These are phyloP conservation scores for Trichoderma arundinaceum DNA, from an alignment of 2,329 filamentous ascomycete species.

Conservation along the genomic window DNA sequence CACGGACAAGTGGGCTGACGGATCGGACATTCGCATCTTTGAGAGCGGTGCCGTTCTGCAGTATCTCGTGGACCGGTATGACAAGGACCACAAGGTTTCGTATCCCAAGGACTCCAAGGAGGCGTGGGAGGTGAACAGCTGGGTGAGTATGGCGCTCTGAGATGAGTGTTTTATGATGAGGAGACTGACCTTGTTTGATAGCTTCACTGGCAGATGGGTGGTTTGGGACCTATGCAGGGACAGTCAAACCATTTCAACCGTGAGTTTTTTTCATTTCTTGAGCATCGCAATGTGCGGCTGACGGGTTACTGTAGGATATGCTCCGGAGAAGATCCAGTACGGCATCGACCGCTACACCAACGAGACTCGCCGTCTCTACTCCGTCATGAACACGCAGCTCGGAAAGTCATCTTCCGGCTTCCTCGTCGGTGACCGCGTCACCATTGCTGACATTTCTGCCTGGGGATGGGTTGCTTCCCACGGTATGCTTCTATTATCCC, in stretches of 20 bases:
- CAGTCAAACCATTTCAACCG: slow-evolving; percentile 84
- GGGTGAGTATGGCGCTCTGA: slow-evolving; percentile 54
- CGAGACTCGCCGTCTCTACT: slow-evolving; percentile 82
- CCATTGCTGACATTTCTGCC: slow-evolving; percentile 78
- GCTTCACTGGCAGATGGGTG: slow-evolving; percentile 78
- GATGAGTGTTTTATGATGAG: neutral
- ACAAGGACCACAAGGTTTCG: slow-evolving; percentile 80
- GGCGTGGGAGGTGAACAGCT: slow-evolving; percentile 79
- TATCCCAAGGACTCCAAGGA: slow-evolving; percentile 76
- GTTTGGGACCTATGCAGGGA: slow-evolving; percentile 79
- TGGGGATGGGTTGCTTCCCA: slow-evolving; percentile 75
- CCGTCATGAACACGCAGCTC: slow-evolving; percentile 76
- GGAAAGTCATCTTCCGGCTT: slow-evolving; percentile 60
- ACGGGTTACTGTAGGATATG: slow-evolving; percentile 61
- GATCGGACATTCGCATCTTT: slow-evolving; percentile 75
- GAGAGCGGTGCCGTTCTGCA: slow-evolving; percentile 84
- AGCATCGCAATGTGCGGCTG: neutral
- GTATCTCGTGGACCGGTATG: slow-evolving; percentile 83
- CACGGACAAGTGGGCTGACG: slow-evolving; percentile 78
- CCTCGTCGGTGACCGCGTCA: slow-evolving; percentile 70
- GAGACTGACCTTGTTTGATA: slow-evolving; percentile 34
- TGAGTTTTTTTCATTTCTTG: slow-evolving; percentile 35
- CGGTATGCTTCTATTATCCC: slow-evolving; percentile 45
- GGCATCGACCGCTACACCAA: slow-evolving; percentile 82
- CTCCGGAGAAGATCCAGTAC: slow-evolving; percentile 81